Conservation (phyloP, 805 yeast genomes). For the Candida glaebosa region DNA sequence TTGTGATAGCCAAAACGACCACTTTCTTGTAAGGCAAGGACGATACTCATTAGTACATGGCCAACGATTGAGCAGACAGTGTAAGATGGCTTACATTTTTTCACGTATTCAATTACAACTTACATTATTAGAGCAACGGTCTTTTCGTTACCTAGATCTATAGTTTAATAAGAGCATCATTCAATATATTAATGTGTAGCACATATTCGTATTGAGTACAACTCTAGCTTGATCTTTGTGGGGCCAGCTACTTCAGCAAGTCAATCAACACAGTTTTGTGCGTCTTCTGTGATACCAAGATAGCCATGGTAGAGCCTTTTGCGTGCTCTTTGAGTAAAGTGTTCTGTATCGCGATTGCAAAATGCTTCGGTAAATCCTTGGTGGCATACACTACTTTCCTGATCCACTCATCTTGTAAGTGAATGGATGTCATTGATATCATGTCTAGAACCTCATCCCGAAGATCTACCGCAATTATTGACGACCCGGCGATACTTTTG, state of each 20-base stretch:
- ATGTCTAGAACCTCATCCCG: constrained; percentile 83
- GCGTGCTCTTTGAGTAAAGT: constrained; percentile 70
- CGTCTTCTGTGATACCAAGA: constrained; percentile 74
- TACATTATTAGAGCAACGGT: no score
- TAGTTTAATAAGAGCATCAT: neutral
- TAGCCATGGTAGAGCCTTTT: constrained; percentile 70
- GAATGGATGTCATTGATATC: constrained; percentile 72
- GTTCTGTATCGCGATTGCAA: constrained; percentile 68
- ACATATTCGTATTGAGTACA: no score
- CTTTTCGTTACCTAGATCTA: no score
- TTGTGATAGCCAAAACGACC: neutral
- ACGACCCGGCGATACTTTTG: constrained; percentile 56
- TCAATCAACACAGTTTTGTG: constrained; percentile 57
- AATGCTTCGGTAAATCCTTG: constrained; percentile 79
- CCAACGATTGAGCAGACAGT: no score
- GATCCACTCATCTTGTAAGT: constrained; percentile 76
- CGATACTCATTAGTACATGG: no score
- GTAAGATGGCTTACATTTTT: no score
- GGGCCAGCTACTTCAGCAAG: constrained; percentile 48
- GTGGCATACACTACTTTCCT: constrained; percentile 75
- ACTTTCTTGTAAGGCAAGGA: neutral
- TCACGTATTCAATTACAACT: no score
- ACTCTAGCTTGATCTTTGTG: no score
- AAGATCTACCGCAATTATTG: constrained; percentile 75
- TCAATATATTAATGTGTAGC: no score